phyloP scores from a whole-genome alignment of 2,329 filamentous ascomycete genomes.

The Neofusicoccum kwambonambiense region DNA sequence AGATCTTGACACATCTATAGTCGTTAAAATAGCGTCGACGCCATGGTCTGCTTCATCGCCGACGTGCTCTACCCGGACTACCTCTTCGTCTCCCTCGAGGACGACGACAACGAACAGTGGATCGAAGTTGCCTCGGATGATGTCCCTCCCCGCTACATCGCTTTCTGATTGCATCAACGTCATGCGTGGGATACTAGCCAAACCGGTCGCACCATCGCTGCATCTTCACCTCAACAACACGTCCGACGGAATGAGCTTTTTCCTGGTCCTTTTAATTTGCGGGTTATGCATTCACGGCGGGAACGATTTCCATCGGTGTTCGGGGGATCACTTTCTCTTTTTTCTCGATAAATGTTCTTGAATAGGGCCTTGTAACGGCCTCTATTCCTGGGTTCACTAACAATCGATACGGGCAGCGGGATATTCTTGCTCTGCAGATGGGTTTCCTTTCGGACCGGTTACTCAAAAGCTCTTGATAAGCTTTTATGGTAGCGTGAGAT shows the following conservation, averaged over 20 bases:
- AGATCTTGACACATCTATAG: background rate
- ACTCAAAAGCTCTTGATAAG: background rate
- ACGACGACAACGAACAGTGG: too few species aligned
- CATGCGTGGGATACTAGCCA: too few species aligned
- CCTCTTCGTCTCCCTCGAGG: background rate
- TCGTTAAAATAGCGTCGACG: background rate
- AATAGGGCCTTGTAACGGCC: background rate
- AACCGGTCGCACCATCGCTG: background rate
- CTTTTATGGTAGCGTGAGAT: too few species aligned
- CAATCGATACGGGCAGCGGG: background rate
- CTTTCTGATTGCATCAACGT: too few species aligned
- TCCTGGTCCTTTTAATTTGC: background rate
- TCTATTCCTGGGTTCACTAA: background rate
- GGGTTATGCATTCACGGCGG: conserved; percentile 7
- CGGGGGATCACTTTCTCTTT: background rate
- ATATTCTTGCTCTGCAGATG: background rate
- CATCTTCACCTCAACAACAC: background rate
- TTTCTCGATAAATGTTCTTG: background rate
- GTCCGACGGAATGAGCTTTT: background rate
- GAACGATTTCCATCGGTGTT: background rate
- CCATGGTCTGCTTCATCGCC: background rate
- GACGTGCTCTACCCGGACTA: background rate
- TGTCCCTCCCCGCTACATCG: too few species aligned
- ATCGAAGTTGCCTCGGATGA: too few species aligned
- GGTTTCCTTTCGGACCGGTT: background rate